A percentile compares a stretch with the other conserved stretches of the same genome.
These are phyloP conservation scores for Zygnema circumcarinatum DNA, from an alignment of 139 green algal genomes.

Conservation along the genomic window DNA sequence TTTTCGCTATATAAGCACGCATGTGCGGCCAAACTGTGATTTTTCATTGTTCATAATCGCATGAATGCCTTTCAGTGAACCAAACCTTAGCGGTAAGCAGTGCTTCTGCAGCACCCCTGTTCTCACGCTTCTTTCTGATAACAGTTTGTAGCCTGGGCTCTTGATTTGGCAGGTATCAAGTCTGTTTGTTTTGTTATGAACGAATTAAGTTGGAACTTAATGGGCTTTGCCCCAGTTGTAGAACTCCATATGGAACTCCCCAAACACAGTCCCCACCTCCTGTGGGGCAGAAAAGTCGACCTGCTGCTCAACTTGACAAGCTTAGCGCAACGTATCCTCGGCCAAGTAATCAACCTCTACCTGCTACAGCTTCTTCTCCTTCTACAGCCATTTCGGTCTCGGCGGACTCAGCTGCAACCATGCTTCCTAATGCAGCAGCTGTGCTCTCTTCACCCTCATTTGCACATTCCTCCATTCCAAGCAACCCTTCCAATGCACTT, in stretches of 20 bases:
- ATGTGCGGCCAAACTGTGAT: too few species aligned
- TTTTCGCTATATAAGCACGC: too few species aligned
- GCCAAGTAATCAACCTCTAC: background rate
- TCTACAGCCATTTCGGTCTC: background rate
- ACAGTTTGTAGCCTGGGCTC: too few species aligned
- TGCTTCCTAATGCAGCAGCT: background rate
- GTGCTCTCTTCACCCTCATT: background rate
- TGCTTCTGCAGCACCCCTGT: too few species aligned
- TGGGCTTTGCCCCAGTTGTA: slow-evolving; percentile 53
- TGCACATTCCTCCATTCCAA: background rate
- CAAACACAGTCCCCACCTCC: slow-evolving; percentile 27
- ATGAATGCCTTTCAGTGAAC: too few species aligned
- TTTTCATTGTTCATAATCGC: too few species aligned
- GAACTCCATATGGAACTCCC: slow-evolving; percentile 53
- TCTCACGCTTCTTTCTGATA: too few species aligned
- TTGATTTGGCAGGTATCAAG: slow-evolving; percentile 45
- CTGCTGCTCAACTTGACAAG: background rate
- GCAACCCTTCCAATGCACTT: background rate
- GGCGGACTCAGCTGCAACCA: background rate
- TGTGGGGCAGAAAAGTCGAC: background rate
- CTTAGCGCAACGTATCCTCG: background rate
- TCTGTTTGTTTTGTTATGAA: slow-evolving; percentile 62
- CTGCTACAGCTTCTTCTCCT: background rate
- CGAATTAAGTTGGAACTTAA: slow-evolving; percentile 61
- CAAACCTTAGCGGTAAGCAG: background rate